phyloP scores from a whole-genome alignment of 331 rosid species.

The Spiraea crenata region DNA sequence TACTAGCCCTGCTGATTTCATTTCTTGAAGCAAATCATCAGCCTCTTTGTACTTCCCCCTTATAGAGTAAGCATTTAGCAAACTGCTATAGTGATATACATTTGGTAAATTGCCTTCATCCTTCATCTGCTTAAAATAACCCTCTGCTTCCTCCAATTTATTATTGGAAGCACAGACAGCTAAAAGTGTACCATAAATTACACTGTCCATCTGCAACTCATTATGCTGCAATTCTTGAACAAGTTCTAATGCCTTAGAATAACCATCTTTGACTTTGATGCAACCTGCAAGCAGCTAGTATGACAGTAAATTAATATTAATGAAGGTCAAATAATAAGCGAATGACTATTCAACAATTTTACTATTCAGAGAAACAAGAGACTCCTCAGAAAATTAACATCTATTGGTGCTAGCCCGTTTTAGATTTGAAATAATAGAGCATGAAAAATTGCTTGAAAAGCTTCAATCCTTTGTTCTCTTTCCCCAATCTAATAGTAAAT shows the following conservation, averaged over 20 bases:
- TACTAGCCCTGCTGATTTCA: constrained; percentile 85
- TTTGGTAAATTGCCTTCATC: constrained; percentile 71
- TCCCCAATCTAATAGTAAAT: neutral
- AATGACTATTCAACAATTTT: neutral
- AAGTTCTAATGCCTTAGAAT: constrained; percentile 69
- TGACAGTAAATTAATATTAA: constrained; percentile 28
- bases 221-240: constrained; percentile 58
- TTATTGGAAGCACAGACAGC: constrained; percentile 89
- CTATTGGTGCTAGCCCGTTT: neutral
- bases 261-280: constrained; percentile 65
- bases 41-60: constrained; percentile 70
- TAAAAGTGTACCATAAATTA: constrained; percentile 75
- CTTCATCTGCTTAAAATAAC: constrained; percentile 74
- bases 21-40: constrained; percentile 58
- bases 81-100: constrained; percentile 73
- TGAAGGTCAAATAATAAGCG: constrained; percentile 5
- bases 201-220: constrained; percentile 64
- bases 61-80: constrained; percentile 78
- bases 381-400: neutral
- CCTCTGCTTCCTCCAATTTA: constrained; percentile 77
- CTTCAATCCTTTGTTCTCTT: neutral
- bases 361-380: neutral
- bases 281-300: constrained; percentile 86
- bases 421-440: neutral
- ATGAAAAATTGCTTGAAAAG: neutral